Evolutionary conservation across 176 grass and related monocot genomes (phyloP).

Genomic region (Juncus effusus): DNA sequence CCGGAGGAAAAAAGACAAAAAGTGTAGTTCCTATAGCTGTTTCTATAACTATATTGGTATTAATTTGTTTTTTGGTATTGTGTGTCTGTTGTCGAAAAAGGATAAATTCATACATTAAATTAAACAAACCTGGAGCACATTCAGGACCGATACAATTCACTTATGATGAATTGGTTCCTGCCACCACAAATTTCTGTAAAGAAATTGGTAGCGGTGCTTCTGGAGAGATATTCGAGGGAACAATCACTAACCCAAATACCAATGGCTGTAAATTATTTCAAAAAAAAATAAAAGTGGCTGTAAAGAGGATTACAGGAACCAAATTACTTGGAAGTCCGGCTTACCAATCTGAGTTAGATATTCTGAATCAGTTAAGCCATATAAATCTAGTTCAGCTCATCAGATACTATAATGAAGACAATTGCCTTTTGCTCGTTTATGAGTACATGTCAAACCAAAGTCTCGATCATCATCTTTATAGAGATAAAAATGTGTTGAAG

Average conservation of each 20-base stretch:
- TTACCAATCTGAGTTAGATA: conserved; percentile 18
- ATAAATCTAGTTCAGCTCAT: conserved; percentile 17
- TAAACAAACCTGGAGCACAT: too few species aligned
- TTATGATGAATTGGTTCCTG: conserved; percentile 14
- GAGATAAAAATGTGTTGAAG: not conserved
- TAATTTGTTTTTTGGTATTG: too few species aligned
- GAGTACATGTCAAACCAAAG: conserved; percentile 29
- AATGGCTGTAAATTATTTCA: too few species aligned
- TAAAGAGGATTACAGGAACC: conserved; percentile 17
- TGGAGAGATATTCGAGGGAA: conserved; percentile 14
- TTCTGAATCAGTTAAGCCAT: conserved; percentile 22
- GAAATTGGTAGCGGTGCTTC: conserved; percentile 20
- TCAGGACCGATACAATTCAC: not conserved
- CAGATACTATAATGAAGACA: not conserved
- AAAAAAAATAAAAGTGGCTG: conserved; percentile 1
- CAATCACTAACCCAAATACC: conserved; percentile 8
- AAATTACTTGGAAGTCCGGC: conserved; percentile 3
- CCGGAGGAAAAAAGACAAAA: too few species aligned
- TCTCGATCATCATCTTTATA: conserved; percentile 27
- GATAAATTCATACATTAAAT: too few species aligned
- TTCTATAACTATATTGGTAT: too few species aligned
- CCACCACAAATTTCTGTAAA: not conserved
- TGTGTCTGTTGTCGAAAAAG: too few species aligned
- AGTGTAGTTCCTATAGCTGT: too few species aligned
- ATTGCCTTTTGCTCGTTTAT: conserved; percentile 21